Conservation (phyloP, 2,329 filamentous ascomycete genomes). For the Cercospora berteroae region DNA sequence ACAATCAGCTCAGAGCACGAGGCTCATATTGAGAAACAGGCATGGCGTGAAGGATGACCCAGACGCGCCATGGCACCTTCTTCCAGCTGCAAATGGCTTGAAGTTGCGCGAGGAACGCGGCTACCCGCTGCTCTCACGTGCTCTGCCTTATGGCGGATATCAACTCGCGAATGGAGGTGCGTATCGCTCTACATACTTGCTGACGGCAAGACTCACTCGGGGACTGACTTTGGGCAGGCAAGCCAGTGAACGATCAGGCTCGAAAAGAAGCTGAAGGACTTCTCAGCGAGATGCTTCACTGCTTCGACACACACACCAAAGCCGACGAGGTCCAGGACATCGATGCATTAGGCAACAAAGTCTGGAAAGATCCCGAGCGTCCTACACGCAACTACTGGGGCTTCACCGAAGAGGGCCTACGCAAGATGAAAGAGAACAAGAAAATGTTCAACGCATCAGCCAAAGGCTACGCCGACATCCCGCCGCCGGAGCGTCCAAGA, state of each 20-base stretch:
- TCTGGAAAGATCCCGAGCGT: constrained; percentile 34
- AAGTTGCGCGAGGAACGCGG: constrained; percentile 33
- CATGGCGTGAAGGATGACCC: constrained; percentile 32
- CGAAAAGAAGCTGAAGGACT: constrained; percentile 27
- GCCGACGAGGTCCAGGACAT: constrained; percentile 34
- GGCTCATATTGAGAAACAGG: neutral
- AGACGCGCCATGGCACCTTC: constrained; percentile 33
- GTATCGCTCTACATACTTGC: neutral
- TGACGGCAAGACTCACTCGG: neutral
- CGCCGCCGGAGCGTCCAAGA: constrained; percentile 12
- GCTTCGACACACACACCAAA: constrained; percentile 32
- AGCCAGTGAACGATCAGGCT: constrained; percentile 23
- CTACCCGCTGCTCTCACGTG: constrained; percentile 30
- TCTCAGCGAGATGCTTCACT: constrained; percentile 28
- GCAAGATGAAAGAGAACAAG: constrained; percentile 26
- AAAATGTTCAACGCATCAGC: constrained; percentile 18
- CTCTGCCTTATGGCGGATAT: constrained; percentile 31
- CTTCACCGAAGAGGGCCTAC: constrained; percentile 29
- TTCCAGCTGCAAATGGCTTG: constrained; percentile 36
- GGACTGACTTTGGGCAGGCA: constrained; percentile 16
- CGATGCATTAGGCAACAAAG: constrained; percentile 35
- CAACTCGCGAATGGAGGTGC: constrained; percentile 27
- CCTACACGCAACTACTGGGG: constrained; percentile 37
- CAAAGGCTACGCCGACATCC: constrained; percentile 26
- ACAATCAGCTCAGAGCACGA: neutral